These are phyloP conservation scores for Rhizopogon rudus DNA, from an alignment of 768 basidiomycete genomes.

Conservation along the genomic window DNA sequence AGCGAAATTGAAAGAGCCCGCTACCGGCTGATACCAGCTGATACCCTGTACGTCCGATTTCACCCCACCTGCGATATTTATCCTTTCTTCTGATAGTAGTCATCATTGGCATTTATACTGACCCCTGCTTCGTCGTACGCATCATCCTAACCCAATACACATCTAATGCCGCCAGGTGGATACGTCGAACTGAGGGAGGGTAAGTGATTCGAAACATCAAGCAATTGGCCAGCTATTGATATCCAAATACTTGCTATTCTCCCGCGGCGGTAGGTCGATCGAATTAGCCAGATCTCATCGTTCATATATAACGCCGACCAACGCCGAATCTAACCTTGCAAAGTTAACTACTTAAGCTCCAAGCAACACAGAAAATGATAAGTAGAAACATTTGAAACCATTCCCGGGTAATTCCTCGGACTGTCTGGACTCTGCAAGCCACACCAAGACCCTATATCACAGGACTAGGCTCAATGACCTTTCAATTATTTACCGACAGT, in stretches of 20 bases:
- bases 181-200: neutral
- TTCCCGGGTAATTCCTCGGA: neutral
- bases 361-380: neutral
- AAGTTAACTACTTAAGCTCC: neutral
- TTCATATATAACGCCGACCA: slow-evolving; percentile 2
- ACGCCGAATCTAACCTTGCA: slow-evolving; percentile 1
- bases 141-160: neutral
- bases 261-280: slow-evolving; percentile 29
- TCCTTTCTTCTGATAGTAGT: neutral
- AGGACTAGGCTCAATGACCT: slow-evolving; percentile 12
- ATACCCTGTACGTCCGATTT: slow-evolving; percentile 9
- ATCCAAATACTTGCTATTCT: slow-evolving; percentile 6
- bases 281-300: slow-evolving; percentile 12
- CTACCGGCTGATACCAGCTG: neutral
- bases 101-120: neutral
- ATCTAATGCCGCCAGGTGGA: neutral
- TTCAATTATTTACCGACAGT: slow-evolving; percentile 11
- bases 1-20: slow-evolving; percentile 22
- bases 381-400: neutral
- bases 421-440: too few relatives aligned
- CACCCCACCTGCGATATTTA: neutral
- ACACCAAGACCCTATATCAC: slow-evolving; percentile 8
- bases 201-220: neutral
- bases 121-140: neutral
- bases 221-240: slow-evolving; percentile 4